A percentile compares a stretch with the other conserved stretches of the same genome.
phyloP scores from a whole-genome alignment of 495 filamentous ascomycete genomes.

The Terfezia claveryi region DNA sequence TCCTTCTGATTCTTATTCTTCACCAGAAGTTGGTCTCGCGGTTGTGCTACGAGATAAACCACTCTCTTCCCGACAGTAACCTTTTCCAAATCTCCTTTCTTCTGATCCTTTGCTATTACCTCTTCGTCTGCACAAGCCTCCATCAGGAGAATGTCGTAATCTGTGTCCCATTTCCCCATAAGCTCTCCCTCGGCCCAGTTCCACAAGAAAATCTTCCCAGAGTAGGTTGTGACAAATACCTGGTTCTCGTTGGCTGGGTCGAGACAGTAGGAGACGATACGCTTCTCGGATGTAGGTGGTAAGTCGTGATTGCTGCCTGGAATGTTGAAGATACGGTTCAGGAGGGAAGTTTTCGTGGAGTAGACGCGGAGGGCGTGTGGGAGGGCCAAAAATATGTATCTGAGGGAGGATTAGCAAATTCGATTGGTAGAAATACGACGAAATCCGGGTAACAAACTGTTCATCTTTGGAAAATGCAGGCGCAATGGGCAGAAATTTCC shows the following conservation, averaged over 20 bases:
- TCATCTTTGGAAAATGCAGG: conserved; percentile 62
- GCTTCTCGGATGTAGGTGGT: conserved; percentile 7
- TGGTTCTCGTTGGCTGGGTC: conserved; percentile 35
- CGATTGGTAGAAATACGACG: neutral
- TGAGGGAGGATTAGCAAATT: conserved; percentile 22
- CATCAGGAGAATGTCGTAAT: conserved; percentile 20
- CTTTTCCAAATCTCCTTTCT: neutral
- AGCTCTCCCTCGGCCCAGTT: conserved; percentile 46
- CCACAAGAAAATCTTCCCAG: conserved; percentile 45
- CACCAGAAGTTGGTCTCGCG: neutral
- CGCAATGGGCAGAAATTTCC: conserved; percentile 48
- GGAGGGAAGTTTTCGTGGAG: conserved; percentile 55
- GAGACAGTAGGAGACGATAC: conserved; percentile 33
- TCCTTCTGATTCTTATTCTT: neutral
- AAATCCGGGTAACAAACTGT: conserved; percentile 32
- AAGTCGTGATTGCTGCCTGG: conserved; percentile 7
- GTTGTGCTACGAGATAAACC: neutral
- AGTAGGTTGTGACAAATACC: conserved; percentile 47
- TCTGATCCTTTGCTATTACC: neutral
- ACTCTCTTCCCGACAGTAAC: neutral
- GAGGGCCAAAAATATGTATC: conserved; percentile 46
- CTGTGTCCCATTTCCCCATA: conserved; percentile 27
- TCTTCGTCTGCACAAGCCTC: conserved; percentile 14
- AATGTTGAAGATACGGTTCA: conserved; percentile 39
- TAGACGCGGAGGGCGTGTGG: conserved; percentile 51